Evolutionary conservation across 1,139 yeast species (phyloP).

Genomic region (Kodamaea sp.): DNA sequence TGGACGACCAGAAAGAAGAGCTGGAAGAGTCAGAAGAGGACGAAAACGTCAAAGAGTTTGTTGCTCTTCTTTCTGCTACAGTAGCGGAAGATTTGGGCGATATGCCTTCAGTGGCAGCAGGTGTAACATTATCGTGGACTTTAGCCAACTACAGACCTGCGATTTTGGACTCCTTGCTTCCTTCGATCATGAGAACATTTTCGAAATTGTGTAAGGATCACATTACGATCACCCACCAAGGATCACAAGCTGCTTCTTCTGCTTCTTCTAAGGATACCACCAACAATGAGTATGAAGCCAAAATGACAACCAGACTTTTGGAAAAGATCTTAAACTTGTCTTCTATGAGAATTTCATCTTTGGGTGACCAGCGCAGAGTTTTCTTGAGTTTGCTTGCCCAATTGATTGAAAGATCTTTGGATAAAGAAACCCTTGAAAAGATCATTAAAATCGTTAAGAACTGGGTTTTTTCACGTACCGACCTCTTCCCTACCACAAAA

Average conservation of each 20-base stretch:
- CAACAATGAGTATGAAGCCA: conserved; percentile 65
- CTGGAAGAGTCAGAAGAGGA: conserved; percentile 53
- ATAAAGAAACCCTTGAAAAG: conserved; percentile 69
- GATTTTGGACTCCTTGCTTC: conserved; percentile 71
- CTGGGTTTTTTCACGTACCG: conserved; percentile 87
- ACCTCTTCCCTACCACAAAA: conserved; percentile 89
- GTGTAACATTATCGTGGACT: conserved; percentile 85
- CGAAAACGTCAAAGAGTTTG: conserved; percentile 63
- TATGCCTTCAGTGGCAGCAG: conserved; percentile 85
- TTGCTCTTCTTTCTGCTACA: conserved; percentile 61
- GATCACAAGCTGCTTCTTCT: conserved; percentile 25
- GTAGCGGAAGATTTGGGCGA: conserved; percentile 83
- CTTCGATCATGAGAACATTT: conserved; percentile 79
- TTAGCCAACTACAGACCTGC: conserved; percentile 74
- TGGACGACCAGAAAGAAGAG: conserved; percentile 46
- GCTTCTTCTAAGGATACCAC: conserved; percentile 31
- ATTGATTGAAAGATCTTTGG: conserved; percentile 84
- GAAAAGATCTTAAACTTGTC: conserved; percentile 78
- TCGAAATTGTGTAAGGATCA: conserved; percentile 90
- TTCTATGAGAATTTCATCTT: conserved; percentile 73
- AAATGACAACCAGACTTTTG: conserved; percentile 72
- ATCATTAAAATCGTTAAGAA: conserved; percentile 76
- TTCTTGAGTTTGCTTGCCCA: conserved; percentile 86
- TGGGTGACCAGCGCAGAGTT: conserved; percentile 92
- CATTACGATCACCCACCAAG: conserved; percentile 65